Conservation (phyloP, 495 filamentous ascomycete genomes). For the Talaromyces ruber region DNA sequence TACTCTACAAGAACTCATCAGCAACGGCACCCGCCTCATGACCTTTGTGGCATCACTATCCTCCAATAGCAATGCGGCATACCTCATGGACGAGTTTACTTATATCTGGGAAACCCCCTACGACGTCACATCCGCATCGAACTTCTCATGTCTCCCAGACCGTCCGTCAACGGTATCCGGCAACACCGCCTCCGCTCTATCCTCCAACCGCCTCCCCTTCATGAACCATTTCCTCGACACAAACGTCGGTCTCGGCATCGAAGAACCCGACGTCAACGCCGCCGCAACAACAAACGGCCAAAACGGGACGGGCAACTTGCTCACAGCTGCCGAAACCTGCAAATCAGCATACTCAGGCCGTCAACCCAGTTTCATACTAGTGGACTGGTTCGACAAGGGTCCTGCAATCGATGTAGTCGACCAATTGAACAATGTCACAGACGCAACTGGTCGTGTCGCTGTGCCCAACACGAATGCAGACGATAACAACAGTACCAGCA, state of each 20-base stretch:
- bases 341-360: conserved; percentile 38
- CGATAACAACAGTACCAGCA: conserved; percentile 16
- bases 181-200: conserved; percentile 33
- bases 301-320: conserved; percentile 49
- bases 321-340: conserved; percentile 48
- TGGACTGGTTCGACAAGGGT: conserved; percentile 66
- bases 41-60: conserved; percentile 52
- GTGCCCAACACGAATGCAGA: conserved; percentile 18
- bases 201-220: conserved; percentile 44
- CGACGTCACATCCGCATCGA: conserved; percentile 51
- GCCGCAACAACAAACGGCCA: conserved; percentile 51
- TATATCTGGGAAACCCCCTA: conserved; percentile 74
- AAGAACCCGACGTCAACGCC: conserved; percentile 50
- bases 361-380: conserved; percentile 59
- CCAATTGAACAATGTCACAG: conserved; percentile 51
- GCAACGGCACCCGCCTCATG: conserved; percentile 52
- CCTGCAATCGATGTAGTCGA: conserved; percentile 55
- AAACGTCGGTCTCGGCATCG: conserved; percentile 38
- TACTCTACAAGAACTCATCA: conserved; percentile 59
- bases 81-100: conserved; percentile 65
- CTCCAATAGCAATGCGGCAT: conserved; percentile 39
- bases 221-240: conserved; percentile 69
- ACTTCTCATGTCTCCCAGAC: conserved; percentile 60
- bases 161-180: conserved; percentile 42
- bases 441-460: conserved; percentile 26